Conservation (phyloP, 805 yeast species). For the Myxozyma melibiosi region DNA sequence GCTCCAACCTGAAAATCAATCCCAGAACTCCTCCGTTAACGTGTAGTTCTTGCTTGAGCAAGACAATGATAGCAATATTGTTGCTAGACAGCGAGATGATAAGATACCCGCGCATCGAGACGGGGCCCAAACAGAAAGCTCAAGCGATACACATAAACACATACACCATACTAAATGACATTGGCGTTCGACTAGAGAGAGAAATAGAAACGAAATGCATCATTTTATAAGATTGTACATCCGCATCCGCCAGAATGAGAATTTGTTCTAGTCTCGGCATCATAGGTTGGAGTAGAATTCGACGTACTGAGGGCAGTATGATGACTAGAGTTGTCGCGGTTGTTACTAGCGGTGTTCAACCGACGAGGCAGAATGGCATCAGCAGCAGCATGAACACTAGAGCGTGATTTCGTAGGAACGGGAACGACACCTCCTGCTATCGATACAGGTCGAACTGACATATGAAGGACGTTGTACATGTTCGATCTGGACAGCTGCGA, state of each 20-base stretch:
- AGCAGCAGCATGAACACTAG: constrained; percentile 5
- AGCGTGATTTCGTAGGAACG: not conserved
- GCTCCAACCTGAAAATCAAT: no score
- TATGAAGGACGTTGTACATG: constrained; percentile 27
- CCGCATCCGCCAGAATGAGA: constrained; percentile 21
- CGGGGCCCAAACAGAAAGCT: no score
- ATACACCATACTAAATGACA: no score
- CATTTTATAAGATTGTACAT: constrained; percentile 16
- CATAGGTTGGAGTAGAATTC: not conserved
- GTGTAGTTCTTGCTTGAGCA: no score
- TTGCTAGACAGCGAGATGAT: no score
- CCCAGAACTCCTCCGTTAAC: no score
- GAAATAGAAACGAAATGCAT: not conserved
- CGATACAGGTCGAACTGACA: constrained; percentile 30
- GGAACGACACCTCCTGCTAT: constrained; percentile 8
- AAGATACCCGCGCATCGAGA: no score
- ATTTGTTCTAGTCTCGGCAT: not conserved
- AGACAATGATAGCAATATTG: no score
- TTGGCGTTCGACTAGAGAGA: no score
- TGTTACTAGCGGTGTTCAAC: not conserved
- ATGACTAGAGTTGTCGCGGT: not conserved
- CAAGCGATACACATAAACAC: no score
- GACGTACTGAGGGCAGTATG: not conserved
- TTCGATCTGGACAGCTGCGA: constrained; percentile 18
- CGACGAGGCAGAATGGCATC: constrained; percentile 6